A percentile compares a stretch with the other conserved stretches of the same genome.
phyloP scores from a whole-genome alignment of 176 grass and related monocot species.

The Olyra latifolia region DNA sequence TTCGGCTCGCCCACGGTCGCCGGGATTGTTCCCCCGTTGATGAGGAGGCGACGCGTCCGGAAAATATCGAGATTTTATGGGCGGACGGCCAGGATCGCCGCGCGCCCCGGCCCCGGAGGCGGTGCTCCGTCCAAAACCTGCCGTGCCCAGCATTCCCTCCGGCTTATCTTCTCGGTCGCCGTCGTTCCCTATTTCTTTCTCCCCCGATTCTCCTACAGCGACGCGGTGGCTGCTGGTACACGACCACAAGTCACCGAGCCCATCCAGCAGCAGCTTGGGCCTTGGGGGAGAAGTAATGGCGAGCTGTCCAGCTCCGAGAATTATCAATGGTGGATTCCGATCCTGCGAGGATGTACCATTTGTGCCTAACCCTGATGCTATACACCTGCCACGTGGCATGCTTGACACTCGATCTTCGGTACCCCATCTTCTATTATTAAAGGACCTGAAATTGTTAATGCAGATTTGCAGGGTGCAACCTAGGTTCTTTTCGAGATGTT shows the following conservation, averaged over 20 bases:
- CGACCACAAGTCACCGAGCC: not conserved
- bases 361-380: not conserved
- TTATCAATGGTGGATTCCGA: not conserved
- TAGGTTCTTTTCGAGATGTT: not conserved
- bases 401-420: not conserved
- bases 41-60: not conserved
- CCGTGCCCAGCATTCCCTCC: not conserved
- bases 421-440: no score
- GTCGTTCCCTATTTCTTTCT: no score
- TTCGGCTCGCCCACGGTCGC: not conserved
- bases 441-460: no score
- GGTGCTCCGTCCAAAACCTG: no score
- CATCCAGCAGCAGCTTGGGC: not conserved
- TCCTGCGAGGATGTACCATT: not conserved
- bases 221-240: not conserved
- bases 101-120: not conserved
- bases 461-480: not conserved
- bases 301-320: not conserved
- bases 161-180: no score
- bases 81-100: not conserved
- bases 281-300: not conserved
- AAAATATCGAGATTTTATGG: slow-evolving; percentile 40
- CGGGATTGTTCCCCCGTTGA: slow-evolving; percentile 16
- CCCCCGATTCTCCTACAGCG: not conserved
- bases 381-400: not conserved